Evolutionary conservation across 73 alveolate genomes (phyloP).

Genomic region (Stentor coeruleus): DNA sequence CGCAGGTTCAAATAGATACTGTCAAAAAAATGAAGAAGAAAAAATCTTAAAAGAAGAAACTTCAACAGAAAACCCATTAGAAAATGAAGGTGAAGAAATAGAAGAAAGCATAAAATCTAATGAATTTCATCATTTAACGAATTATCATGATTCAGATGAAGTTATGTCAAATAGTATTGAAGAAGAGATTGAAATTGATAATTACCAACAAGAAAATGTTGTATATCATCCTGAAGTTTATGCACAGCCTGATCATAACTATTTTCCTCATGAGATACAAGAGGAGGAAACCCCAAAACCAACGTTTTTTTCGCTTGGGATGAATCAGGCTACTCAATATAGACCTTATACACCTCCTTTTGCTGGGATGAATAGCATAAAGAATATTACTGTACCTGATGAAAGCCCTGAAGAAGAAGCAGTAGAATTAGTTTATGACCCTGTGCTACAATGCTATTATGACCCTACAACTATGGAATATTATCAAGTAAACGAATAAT

Average conservation of each 20-base stretch:
- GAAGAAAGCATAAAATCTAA: not conserved
- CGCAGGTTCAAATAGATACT: not conserved
- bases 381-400: not conserved
- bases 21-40: not conserved
- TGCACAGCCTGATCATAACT: constrained; percentile 1
- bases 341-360: constrained; percentile 21
- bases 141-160: not conserved
- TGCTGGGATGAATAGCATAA: not conserved
- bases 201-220: too few species aligned
- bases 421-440: constrained; percentile 46
- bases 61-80: not conserved
- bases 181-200: constrained; percentile 11
- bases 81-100: not conserved
- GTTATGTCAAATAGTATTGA: not conserved
- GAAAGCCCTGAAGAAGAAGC: constrained; percentile 35
- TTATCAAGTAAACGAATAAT: constrained; percentile 34
- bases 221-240: not conserved
- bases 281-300: not conserved
- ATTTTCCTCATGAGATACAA: not conserved
- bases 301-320: constrained; percentile 3
- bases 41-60: not conserved
- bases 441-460: constrained; percentile 44
- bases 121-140: not conserved
- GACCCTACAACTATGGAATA: constrained; percentile 41
- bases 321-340: constrained; percentile 3